A percentile compares a stretch with the other conserved stretches of the same genome.
These are phyloP conservation scores for Plasmodium adleri DNA, from an alignment of 169 alveolate genomes.

Conservation along the genomic window DNA sequence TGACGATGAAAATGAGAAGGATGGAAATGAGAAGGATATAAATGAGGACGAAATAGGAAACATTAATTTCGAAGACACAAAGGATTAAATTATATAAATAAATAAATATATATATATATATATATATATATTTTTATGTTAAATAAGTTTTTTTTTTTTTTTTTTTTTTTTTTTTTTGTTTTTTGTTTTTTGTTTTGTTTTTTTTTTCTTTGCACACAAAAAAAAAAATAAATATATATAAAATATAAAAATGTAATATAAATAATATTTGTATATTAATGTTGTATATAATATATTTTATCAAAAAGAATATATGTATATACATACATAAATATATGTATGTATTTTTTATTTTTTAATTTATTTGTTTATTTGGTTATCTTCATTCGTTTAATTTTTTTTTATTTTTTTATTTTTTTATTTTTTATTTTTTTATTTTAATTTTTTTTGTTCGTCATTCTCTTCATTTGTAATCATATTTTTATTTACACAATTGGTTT, in stretches of 20 bases:
- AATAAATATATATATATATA: background rate
- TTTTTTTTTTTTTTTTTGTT: too few relatives aligned
- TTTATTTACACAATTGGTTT: conserved; percentile 39
- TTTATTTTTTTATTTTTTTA: background rate
- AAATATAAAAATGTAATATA: too few relatives aligned
- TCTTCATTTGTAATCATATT: conserved; percentile 32
- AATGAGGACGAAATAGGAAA: conserved; percentile 4
- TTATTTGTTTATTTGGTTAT: too few relatives aligned
- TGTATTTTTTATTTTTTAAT: too few relatives aligned
- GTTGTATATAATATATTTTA: too few relatives aligned
- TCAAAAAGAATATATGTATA: too few relatives aligned
- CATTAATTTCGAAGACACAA: conserved; percentile 14
- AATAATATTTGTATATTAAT: too few relatives aligned
- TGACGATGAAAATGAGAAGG: background rate
- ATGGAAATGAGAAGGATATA: conserved; percentile 8
- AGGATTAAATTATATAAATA: background rate
- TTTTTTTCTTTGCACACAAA: too few relatives aligned
- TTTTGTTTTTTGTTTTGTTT: too few relatives aligned
- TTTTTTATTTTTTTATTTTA: background rate
- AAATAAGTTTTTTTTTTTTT: too few relatives aligned
- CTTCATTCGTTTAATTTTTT: background rate
- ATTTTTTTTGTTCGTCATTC: conserved; percentile 5
- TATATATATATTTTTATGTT: background rate
- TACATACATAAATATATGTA: too few relatives aligned
- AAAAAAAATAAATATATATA: too few relatives aligned